Percentiles rank a stretch among this genome's conserved stretches.
These are phyloP conservation scores for Pelargonium cotyledonis DNA, from an alignment of 441 rosid species.

Conservation along the genomic window DNA sequence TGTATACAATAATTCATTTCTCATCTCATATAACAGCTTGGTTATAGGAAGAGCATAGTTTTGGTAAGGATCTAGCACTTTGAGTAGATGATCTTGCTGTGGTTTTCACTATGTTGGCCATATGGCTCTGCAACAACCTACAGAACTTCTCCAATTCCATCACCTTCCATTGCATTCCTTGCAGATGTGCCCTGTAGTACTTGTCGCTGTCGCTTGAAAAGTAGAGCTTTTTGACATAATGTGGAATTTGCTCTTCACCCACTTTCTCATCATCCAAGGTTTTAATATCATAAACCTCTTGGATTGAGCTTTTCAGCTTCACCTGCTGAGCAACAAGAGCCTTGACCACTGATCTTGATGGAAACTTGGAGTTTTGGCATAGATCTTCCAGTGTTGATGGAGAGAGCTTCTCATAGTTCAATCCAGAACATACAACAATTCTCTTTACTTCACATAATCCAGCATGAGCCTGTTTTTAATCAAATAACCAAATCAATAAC, in stretches of 20 bases:
- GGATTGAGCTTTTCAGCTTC: conserved; percentile 17
- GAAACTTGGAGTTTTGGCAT: conserved; percentile 34
- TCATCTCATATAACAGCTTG: neutral
- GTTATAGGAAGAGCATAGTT: conserved; percentile 28
- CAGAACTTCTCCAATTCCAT: conserved; percentile 14
- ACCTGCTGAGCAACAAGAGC: conserved; percentile 27
- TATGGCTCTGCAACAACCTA: conserved; percentile 15
- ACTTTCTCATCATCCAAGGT: conserved; percentile 9
- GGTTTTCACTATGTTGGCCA: conserved; percentile 17
- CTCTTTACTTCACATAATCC: conserved; percentile 29
- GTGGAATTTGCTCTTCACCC: neutral
- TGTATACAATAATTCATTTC: neutral
- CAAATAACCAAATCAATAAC: conserved; percentile 3
- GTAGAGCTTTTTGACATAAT: conserved; percentile 20
- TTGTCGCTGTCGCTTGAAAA: conserved; percentile 20
- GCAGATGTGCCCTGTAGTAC: conserved; percentile 18
- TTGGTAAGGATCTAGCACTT: conserved; percentile 31
- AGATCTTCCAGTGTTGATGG: conserved; percentile 25
- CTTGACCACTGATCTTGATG: conserved; percentile 26
- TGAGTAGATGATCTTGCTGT: conserved; percentile 19
- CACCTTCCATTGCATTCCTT: conserved; percentile 12
- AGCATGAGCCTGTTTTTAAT: conserved; percentile 38
- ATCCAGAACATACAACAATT: conserved; percentile 28
- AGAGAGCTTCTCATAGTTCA: conserved; percentile 44
- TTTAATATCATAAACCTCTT: neutral